Evolutionary conservation across 352 stramenopile species (phyloP), one percentile per base, ranked within the genome.

Genomic region (Pythium plurisporium): DNA sequence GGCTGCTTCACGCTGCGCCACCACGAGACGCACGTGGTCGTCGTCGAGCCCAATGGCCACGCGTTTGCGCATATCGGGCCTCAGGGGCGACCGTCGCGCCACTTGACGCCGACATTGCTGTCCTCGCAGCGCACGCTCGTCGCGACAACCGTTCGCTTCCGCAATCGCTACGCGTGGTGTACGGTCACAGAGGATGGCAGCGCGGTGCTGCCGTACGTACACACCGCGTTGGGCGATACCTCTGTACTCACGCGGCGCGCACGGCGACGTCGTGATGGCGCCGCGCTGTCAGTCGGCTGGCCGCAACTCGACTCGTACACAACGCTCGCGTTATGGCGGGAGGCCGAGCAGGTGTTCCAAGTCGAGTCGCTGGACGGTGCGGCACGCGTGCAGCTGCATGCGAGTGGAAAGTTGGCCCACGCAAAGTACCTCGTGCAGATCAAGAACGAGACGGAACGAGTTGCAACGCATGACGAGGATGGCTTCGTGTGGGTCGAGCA

Each of bases 351-450:
- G 29, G 46, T 68, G 12, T 87, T 86, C 25, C 69, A 87, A 55
- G 69, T 91, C 49, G 67, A 76, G 40, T 91, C 82, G 12, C 72
- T 87, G 17, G 82, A 89, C n/a, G 77, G 82, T 20, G 67, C 70
- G 8, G 77, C 79, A 20, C 70, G 72, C 43, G 68, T 69, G 26
- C 46, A 29, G 36, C 45, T 69, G 2, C 42, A 65, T 25, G 37
- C 43, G 3, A 65, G 54, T 27, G 62, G 54, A 0, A 57, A 45
- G 15, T 2, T 69, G n/a, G 62, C 37, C 4, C 23, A 49, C 26
- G 62, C 42, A 4, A 38, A 6, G n/a, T 69, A 43, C 22, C 23
- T 52, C 2, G 22, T 62, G 25, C 5, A 44, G 12, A 5, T 83
- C 17, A 79, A 74, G 48, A 41, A 55, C 22, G 49, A 58, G 27